Evolutionary conservation across 805 yeast genomes (phyloP), one percentile per base, ranked within the genome.

Genomic region (Kodamaea kaohsiungensis): DNA sequence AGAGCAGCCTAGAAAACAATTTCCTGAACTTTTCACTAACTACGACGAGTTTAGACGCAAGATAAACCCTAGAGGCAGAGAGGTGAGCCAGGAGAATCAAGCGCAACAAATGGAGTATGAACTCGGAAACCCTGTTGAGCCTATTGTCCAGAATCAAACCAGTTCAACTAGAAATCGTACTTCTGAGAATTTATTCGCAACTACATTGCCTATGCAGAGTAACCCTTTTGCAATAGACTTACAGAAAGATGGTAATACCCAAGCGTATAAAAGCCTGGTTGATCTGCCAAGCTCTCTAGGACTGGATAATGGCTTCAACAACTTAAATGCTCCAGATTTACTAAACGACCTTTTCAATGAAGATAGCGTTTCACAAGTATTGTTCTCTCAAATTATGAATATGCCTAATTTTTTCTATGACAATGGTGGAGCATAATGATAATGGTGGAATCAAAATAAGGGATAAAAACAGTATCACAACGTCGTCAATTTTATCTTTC

Each of bases 351-450:
- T 54, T 17, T 53, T 66, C n/a, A 54, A 60, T 30, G 69, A 65
- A 30, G 74, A 67, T n/a, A 58, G 58, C 6, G 45, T 64, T 4
- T 53, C 61, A 12, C 59, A 54, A 52, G 57, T 63, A 56, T 55
- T 67, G 7, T 56, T 56, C 19, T 61, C 68, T 13, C 73, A 69
- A 53, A 58, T 69, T 59, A 60, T 63, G 49, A 63, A 60, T 38
- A 58, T 70, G 53, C 78, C 78, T 9, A 75, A 74, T 56, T 72
- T 67, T 54, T 74, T 75, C 59, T 72, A 64, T 48, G 79, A 75
- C 15, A 33, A 16, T 27, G 6, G 25, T 22, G 30, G 13, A 16
- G 16, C n/a, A 13, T 47, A 16, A 27, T 6, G n/a, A n/a, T n/a
- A n/a, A n/a, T 27, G 9, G 33, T 27, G 33, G 33, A 27, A 27